phyloP scores from a whole-genome alignment of 2,329 filamentous ascomycete species.

The Cercospora brassicicola region DNA sequence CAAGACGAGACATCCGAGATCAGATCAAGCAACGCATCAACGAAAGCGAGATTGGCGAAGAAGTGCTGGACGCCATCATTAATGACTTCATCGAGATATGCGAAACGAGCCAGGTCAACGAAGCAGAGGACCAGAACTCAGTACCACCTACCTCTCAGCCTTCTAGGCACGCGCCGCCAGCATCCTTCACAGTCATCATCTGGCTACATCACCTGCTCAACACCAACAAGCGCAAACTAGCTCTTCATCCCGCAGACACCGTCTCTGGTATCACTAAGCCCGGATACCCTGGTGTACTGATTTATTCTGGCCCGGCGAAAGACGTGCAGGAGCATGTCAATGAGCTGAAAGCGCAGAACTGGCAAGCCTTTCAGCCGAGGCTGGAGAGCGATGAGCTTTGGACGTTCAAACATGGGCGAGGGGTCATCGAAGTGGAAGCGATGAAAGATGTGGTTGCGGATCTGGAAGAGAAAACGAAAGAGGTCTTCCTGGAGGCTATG shows the following conservation, averaged over 20 bases:
- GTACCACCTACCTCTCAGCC: not conserved
- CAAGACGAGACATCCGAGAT: constrained; percentile 43
- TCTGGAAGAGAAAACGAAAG: constrained; percentile 36
- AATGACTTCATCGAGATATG: constrained; percentile 41
- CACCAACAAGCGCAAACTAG: constrained; percentile 49
- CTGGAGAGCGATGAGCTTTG: constrained; percentile 44
- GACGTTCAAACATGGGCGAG: constrained; percentile 43
- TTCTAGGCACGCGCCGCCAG: not conserved
- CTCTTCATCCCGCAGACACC: constrained; percentile 38
- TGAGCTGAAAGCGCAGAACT: constrained; percentile 46
- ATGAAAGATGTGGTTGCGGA: constrained; percentile 48
- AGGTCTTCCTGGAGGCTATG: constrained; percentile 38
- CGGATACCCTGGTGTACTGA: constrained; percentile 49
- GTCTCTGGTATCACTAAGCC: constrained; percentile 50
- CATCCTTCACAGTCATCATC: constrained; percentile 42
- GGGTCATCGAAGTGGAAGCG: constrained; percentile 46
- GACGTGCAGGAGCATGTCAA: constrained; percentile 46
- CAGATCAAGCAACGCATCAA: constrained; percentile 36
- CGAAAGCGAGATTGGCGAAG: constrained; percentile 40
- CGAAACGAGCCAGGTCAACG: constrained; percentile 4
- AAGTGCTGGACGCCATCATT: constrained; percentile 47
- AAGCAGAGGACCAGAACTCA: not conserved
- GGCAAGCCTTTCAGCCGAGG: constrained; percentile 50
- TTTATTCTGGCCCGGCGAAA: constrained; percentile 44
- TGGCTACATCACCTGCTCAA: constrained; percentile 52